These are phyloP conservation scores for Phytopythium kandeliae DNA, from an alignment of 352 stramenopile genomes.

Conservation along the genomic window DNA sequence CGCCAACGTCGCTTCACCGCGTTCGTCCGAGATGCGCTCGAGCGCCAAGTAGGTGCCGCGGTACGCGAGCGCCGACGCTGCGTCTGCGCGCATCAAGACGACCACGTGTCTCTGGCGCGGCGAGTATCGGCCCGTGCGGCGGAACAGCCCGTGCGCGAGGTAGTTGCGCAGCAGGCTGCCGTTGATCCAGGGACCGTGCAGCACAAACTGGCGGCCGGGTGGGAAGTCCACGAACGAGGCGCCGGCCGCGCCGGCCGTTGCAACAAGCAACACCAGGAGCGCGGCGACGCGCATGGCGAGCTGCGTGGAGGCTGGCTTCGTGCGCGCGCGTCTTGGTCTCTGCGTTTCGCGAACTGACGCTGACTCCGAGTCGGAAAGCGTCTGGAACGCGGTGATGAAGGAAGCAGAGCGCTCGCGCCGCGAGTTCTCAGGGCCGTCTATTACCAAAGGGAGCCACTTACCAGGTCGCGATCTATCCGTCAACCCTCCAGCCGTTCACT, in stretches of 20 bases:
- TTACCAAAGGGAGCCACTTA: not conserved
- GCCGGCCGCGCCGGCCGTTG: too few species aligned
- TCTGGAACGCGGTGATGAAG: not conserved
- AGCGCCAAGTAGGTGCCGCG: conserved; percentile 43
- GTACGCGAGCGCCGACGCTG: conserved; percentile 17
- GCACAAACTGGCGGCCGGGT: conserved; percentile 32
- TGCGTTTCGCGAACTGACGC: not conserved
- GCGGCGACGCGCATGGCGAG: not conserved
- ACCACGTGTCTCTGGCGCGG: conserved; percentile 38
- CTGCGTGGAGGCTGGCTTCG: not conserved
- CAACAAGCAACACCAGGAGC: not conserved
- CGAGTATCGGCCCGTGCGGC: conserved; percentile 39
- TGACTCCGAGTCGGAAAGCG: not conserved
- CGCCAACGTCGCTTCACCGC: too few species aligned
- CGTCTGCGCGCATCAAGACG: conserved; percentile 35
- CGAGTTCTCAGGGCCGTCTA: not conserved
- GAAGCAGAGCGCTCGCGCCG: not conserved
- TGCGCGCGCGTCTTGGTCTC: too few species aligned
- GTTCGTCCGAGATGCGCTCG: conserved; percentile 47
- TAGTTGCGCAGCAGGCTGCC: conserved; percentile 50
- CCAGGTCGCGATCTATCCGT: not conserved
- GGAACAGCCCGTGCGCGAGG: conserved; percentile 48
- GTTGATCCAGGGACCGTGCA: conserved; percentile 52
- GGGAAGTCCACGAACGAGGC: conserved; percentile 29
- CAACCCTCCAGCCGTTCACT: not conserved